A percentile compares a stretch with the other conserved stretches of the same genome.
phyloP scores from a whole-genome alignment of 306 rosid genomes.

The Abrus pulchellus region DNA sequence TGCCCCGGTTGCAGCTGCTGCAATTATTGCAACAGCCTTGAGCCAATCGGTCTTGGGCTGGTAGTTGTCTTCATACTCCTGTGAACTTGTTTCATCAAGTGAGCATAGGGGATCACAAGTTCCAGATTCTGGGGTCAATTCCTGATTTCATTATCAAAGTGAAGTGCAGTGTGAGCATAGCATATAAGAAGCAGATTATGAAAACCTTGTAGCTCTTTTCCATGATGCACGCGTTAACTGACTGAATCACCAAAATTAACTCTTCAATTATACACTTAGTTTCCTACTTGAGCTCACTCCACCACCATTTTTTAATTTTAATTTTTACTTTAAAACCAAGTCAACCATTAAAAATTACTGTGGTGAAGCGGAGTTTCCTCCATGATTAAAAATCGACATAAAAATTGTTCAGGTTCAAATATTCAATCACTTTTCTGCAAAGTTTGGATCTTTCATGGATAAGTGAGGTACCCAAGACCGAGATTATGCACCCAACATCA shows the following conservation, averaged over 20 bases:
- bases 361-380: slow-evolving; percentile 1
- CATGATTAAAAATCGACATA: neutral
- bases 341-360: slow-evolving; percentile 22
- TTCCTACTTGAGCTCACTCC: neutral
- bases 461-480: slow-evolving; percentile 31
- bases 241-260: slow-evolving; percentile 35
- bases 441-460: slow-evolving; percentile 39
- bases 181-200: slow-evolving; percentile 10
- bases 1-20: slow-evolving; percentile 73
- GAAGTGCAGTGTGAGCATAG: slow-evolving; percentile 39
- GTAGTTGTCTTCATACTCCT: slow-evolving; percentile 67
- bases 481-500: slow-evolving; percentile 43
- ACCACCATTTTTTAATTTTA: neutral
- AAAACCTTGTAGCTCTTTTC: slow-evolving; percentile 5
- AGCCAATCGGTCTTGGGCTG: slow-evolving; percentile 85
- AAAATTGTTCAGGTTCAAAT: slow-evolving; percentile 20
- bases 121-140: slow-evolving; percentile 62
- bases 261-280: slow-evolving; percentile 10
- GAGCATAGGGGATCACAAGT: slow-evolving; percentile 87
- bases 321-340: neutral
- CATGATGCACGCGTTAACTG: slow-evolving; percentile 3
- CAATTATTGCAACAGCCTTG: slow-evolving; percentile 85
- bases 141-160: slow-evolving; percentile 60
- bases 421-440: neutral
- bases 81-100: slow-evolving; percentile 76